Percentiles rank a stretch among this genome's conserved stretches.
Evolutionary conservation across 345 rosid species (phyloP).

Genomic region (Aethionema arabicum): DNA sequence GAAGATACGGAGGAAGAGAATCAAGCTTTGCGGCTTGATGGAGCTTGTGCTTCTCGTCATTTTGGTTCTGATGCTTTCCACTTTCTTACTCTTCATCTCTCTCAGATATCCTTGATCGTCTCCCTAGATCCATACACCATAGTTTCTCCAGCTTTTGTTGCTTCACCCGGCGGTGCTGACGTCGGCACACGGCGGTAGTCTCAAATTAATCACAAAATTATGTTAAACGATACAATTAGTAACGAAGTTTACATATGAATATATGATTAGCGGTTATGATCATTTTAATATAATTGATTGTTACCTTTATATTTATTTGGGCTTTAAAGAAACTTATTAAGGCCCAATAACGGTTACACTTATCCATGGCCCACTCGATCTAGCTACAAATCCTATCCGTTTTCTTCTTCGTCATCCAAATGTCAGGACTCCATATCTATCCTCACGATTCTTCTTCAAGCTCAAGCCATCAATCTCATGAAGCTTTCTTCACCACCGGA

Average conservation of each 20-base stretch:
- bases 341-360: conserved; percentile 6
- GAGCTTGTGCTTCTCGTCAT: conserved; percentile 28
- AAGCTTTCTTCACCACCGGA: conserved; percentile 39
- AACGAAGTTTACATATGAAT: not conserved
- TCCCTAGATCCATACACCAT: not conserved
- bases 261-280: not conserved
- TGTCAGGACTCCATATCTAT: conserved; percentile 33
- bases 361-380: conserved; percentile 9
- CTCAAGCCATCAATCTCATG: conserved; percentile 26
- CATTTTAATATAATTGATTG: too few species aligned
- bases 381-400: conserved; percentile 14
- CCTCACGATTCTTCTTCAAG: conserved; percentile 32
- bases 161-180: conserved; percentile 17
- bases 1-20: conserved; percentile 19
- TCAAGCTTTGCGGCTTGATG: conserved; percentile 32
- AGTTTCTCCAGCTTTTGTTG: not conserved
- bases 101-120: conserved; percentile 13
- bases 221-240: not conserved
- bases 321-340: not conserved
- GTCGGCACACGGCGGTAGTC: not conserved
- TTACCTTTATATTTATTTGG: not conserved
- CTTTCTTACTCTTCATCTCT: conserved; percentile 26
- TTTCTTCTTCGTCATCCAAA: conserved; percentile 32
- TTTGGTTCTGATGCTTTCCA: conserved; percentile 34
- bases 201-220: not conserved